These are phyloP conservation scores for Eucalyptus dawsonii DNA, from an alignment of 345 rosid species.

Conservation along the genomic window DNA sequence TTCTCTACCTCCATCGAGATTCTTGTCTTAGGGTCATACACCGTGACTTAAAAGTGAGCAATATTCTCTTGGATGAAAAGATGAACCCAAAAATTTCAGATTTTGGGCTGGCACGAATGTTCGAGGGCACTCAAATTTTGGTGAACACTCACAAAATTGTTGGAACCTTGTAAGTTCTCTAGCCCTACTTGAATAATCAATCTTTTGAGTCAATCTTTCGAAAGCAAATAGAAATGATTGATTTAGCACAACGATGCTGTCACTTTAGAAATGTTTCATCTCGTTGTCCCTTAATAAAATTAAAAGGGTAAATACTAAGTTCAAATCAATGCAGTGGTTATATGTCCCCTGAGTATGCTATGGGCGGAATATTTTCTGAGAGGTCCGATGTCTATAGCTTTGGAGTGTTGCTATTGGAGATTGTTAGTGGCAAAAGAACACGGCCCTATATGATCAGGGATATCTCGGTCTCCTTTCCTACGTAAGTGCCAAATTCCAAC, in stretches of 20 bases:
- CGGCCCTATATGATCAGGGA: too few species aligned
- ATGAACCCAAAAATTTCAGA: constrained; percentile 27
- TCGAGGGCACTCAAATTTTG: neutral
- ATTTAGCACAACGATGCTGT: neutral
- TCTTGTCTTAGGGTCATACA: constrained; percentile 19
- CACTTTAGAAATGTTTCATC: neutral
- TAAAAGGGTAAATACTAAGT: neutral
- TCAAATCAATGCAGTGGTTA: neutral
- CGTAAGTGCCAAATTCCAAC: too few species aligned
- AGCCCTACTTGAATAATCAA: neutral
- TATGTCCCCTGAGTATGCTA: too few species aligned
- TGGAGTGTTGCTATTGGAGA: too few species aligned
- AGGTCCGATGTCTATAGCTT: too few species aligned
- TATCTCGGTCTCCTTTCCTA: too few species aligned
- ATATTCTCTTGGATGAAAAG: constrained; percentile 12
- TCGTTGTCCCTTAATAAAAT: neutral
- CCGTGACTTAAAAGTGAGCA: constrained; percentile 18
- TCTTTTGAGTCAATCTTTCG: neutral
- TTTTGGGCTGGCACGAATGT: constrained; percentile 20
- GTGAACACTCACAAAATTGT: constrained; percentile 8
- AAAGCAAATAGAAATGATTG: neutral
- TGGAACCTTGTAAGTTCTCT: constrained; percentile 5
- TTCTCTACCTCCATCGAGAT: constrained; percentile 21
- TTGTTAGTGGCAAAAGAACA: too few species aligned
- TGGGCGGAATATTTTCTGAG: too few species aligned